Evolutionary conservation across 768 basidiomycete genomes (phyloP), one percentile per base, ranked within the genome.

Genomic region (Kondoa subrosea): DNA sequence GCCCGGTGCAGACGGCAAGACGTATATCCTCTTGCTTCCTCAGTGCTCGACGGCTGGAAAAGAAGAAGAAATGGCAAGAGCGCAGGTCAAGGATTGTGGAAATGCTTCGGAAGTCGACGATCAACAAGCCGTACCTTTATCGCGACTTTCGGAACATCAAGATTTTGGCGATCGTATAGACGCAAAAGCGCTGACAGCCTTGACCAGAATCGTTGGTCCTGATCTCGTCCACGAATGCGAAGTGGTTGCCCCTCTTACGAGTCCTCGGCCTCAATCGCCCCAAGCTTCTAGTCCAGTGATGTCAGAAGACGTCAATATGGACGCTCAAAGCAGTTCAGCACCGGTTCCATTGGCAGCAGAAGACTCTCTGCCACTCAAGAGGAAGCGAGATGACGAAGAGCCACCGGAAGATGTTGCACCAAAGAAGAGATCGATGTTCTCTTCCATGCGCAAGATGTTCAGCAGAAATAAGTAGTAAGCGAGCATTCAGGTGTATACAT

Each of bases 41-140:
- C 29, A 63, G 29, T 63, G 61, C 29, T 63, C 61, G 17, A 30
- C 33, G 16, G 61, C 61, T 8, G 61, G 61, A 27, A n/a, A 63
- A 32, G 61, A 63, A 32, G 61, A 63, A 8, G 29, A 32, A n/a
- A 27, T 63, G 61, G 61, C 3, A 27, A 4, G 16, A 27, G 29
- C 30, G n/a, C 16, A 32, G 29, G 16, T 63, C 4, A 4, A 63
- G 33, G 16, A 3, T 3, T 63, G 21, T 12, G 16, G 27, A 17
- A 12, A 27, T 3, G 15, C 61, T 27, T 31, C 61, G 17, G 16
- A 31, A 27, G 61, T 21, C 14, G 61, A 63, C n/a, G 29, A 63
- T 32, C 29, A 63, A 16, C 14, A 4, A 3, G 61, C 61, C n/a
- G 29, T 63, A 3, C 16, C 27, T 32, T 31, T 27, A 16, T 27